Conservation (phyloP, 371 early-diverging fungal genomes). For the Rhizopus sp. region DNA sequence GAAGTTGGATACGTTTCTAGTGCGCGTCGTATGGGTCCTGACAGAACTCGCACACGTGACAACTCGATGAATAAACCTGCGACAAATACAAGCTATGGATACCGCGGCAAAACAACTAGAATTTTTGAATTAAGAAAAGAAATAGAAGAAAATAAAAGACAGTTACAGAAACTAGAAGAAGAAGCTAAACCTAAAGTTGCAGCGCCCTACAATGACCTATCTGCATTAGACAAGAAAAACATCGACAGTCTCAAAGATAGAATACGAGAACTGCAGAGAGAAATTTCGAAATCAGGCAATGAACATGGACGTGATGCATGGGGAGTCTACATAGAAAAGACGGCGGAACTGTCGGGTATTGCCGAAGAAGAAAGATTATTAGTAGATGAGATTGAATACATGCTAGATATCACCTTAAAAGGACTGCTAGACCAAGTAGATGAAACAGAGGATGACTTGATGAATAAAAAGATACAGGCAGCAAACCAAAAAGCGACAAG, state of each 20-base stretch:
- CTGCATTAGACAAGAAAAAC: constrained; percentile 40
- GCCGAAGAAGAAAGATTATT: constrained; percentile 57
- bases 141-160: constrained; percentile 52
- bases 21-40: constrained; percentile 58
- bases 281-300: constrained; percentile 37
- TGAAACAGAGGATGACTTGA: constrained; percentile 56
- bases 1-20: constrained; percentile 65
- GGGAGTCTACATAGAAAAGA: constrained; percentile 39
- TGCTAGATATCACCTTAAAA: constrained; percentile 43
- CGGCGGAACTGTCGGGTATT: constrained; percentile 49
- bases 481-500: constrained; percentile 33
- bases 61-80: constrained; percentile 19
- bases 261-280: constrained; percentile 45
- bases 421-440: constrained; percentile 47
- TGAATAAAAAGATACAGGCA: constrained; percentile 52
- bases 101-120: constrained; percentile 51
- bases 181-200: constrained; percentile 28
- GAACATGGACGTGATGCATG: constrained; percentile 40
- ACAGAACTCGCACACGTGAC: constrained; percentile 48
- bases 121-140: constrained; percentile 61
- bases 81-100: constrained; percentile 36
- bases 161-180: constrained; percentile 29
- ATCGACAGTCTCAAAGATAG: constrained; percentile 41
- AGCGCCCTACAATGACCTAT: constrained; percentile 25
- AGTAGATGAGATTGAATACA: constrained; percentile 49